These are phyloP conservation scores for Diaporthe sp. DNA, from an alignment of 2,329 filamentous ascomycete species.

Conservation along the genomic window DNA sequence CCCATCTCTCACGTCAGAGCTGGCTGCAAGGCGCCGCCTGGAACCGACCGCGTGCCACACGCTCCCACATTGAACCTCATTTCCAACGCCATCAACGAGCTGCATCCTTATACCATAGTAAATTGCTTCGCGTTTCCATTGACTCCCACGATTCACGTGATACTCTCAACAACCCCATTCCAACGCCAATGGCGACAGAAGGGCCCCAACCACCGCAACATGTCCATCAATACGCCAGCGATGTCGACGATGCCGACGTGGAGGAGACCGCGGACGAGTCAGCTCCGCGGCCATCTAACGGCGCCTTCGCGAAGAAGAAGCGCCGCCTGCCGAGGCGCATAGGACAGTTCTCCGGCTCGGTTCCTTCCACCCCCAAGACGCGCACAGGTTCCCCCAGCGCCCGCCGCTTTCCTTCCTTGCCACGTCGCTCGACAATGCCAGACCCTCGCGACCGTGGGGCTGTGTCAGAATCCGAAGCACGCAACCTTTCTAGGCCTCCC, in stretches of 20 bases:
- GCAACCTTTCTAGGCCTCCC: constrained; percentile 54
- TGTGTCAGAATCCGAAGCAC: constrained; percentile 80
- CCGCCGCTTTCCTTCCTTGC: constrained; percentile 64
- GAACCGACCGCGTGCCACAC: not conserved
- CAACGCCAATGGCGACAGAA: constrained; percentile 32
- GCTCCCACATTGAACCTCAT: not conserved
- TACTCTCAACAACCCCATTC: not conserved
- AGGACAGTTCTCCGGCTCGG: constrained; percentile 66
- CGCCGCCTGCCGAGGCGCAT: constrained; percentile 68
- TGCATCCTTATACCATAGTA: not conserved
- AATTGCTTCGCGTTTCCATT: not conserved
- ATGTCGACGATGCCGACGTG: constrained; percentile 77
- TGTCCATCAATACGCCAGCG: constrained; percentile 69
- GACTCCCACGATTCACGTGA: constrained; percentile 40
- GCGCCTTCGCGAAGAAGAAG: constrained; percentile 68
- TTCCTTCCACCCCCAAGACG: constrained; percentile 71
- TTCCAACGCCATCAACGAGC: not conserved
- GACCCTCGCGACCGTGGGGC: constrained; percentile 71
- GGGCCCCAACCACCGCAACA: constrained; percentile 39
- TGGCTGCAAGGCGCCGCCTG: not conserved
- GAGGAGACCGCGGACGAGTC: constrained; percentile 88
- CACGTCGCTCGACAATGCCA: constrained; percentile 74
- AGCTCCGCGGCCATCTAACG: constrained; percentile 49
- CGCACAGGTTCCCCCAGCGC: constrained; percentile 55
- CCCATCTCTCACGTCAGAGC: not conserved